Evolutionary conservation across 139 green algal species (phyloP).

Genomic region (Auxenochlorella pyrenoidosa): DNA sequence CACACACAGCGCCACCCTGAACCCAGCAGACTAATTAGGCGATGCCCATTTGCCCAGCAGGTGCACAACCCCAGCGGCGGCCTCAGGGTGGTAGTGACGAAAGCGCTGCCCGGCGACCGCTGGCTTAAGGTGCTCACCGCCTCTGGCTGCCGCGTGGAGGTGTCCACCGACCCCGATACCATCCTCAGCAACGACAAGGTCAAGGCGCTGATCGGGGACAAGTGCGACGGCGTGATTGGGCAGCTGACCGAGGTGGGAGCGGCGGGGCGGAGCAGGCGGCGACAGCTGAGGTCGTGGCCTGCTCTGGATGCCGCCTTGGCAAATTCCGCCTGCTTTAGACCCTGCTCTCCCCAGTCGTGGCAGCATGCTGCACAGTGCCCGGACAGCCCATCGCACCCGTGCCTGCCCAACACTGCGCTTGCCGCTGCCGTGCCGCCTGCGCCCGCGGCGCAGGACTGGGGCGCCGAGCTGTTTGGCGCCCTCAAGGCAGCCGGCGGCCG

Average conservation of each 20-base stretch:
- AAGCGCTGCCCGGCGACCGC: constrained; percentile 89
- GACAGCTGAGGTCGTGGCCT: too few relatives aligned
- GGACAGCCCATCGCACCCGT: too few relatives aligned
- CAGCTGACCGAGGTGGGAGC: constrained; percentile 91
- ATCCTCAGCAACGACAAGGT: constrained; percentile 92
- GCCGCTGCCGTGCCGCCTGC: too few relatives aligned
- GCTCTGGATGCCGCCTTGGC: too few relatives aligned
- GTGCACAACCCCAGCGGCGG: constrained; percentile 87
- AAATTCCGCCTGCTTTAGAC: too few relatives aligned
- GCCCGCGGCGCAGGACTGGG: constrained; percentile 88
- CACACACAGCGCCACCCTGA: too few relatives aligned
- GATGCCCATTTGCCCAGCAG: constrained; percentile 48
- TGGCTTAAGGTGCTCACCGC: constrained; percentile 90
- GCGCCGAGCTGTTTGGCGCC: constrained; percentile 88
- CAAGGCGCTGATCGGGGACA: constrained; percentile 86
- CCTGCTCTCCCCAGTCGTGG: too few relatives aligned
- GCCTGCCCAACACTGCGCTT: too few relatives aligned
- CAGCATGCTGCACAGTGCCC: too few relatives aligned
- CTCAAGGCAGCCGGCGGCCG: constrained; percentile 88
- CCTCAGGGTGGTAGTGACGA: constrained; percentile 96
- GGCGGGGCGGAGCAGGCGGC: not conserved
- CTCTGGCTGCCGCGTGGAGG: constrained; percentile 75
- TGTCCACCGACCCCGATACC: constrained; percentile 72
- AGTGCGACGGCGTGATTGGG: constrained; percentile 97
- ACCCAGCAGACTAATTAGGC: too few relatives aligned